phyloP scores from a whole-genome alignment of 306 rosid species.

The Trifolium fragiferum region DNA sequence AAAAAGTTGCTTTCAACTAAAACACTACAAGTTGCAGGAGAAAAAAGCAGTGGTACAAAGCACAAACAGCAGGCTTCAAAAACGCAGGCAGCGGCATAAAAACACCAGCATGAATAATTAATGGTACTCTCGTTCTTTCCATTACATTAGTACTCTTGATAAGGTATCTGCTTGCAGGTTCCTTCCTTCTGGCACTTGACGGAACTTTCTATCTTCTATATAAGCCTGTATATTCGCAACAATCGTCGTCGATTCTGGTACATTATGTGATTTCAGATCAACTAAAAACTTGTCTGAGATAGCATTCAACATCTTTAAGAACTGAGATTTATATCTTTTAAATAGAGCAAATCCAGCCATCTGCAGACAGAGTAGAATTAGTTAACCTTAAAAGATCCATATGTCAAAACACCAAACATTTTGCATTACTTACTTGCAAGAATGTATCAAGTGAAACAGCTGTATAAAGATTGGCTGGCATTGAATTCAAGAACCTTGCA shows the following conservation, averaged over 20 bases:
- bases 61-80: too few species aligned
- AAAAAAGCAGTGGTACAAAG: too few species aligned
- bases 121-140: too few species aligned
- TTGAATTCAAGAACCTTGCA: slow-evolving; percentile 80
- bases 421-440: slow-evolving; percentile 65
- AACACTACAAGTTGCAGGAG: too few species aligned
- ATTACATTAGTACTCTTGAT: slow-evolving; percentile 36
- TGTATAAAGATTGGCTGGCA: slow-evolving; percentile 71
- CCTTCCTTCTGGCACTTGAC: slow-evolving; percentile 49
- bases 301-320: slow-evolving; percentile 63
- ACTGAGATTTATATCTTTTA: slow-evolving; percentile 77
- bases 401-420: slow-evolving; percentile 1
- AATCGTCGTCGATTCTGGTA: slow-evolving; percentile 43
- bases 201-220: slow-evolving; percentile 63
- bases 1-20: too few species aligned
- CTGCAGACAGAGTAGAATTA: slow-evolving; percentile 45
- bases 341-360: slow-evolving; percentile 74
- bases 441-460: slow-evolving; percentile 78
- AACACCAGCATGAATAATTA: too few species aligned
- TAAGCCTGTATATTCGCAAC: slow-evolving; percentile 60
- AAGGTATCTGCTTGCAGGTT: slow-evolving; percentile 56
- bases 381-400: slow-evolving; percentile 12
- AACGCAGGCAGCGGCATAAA: too few species aligned
- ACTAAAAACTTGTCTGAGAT: slow-evolving; percentile 60
- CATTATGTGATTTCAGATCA: slow-evolving; percentile 52